Conservation (phyloP, 139 green algal species). For the Tetratostichococcus sp. region DNA sequence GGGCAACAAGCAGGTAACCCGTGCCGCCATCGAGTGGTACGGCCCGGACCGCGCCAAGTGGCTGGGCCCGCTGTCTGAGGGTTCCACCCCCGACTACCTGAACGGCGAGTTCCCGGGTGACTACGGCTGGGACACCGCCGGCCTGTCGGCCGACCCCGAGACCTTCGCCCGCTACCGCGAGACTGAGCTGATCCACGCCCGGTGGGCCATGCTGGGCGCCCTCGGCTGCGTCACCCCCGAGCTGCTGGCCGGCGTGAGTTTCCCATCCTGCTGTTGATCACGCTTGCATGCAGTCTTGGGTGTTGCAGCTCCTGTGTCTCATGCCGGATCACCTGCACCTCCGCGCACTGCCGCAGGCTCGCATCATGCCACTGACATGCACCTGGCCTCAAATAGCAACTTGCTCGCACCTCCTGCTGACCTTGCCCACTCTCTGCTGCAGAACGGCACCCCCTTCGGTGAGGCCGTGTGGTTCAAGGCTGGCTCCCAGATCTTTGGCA, state of each 20-base stretch:
- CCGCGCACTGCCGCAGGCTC: too few species aligned
- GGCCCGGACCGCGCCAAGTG: constrained; percentile 63
- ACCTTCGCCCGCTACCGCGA: constrained; percentile 82
- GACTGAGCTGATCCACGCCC: constrained; percentile 80
- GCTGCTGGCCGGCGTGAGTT: constrained; percentile 10
- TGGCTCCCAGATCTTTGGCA: constrained; percentile 75
- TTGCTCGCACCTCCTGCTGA: too few species aligned
- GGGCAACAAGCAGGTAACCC: constrained; percentile 49
- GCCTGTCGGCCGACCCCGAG: constrained; percentile 92
- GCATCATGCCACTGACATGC: too few species aligned
- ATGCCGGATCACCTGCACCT: background rate
- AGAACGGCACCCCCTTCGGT: constrained; percentile 38
- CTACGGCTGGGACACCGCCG: constrained; percentile 96
- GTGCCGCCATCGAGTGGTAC: constrained; percentile 67
- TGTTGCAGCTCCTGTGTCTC: background rate
- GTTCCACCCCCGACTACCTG: constrained; percentile 16
- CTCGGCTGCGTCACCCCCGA: constrained; percentile 40
- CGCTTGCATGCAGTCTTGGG: background rate
- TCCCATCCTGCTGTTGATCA: background rate
- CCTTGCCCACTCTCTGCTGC: too few species aligned
- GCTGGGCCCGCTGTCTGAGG: constrained; percentile 28
- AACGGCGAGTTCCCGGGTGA: constrained; percentile 84
- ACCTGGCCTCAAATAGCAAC: too few species aligned
- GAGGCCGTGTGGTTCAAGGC: constrained; percentile 93
- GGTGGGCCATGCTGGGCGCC: constrained; percentile 84